Evolutionary conservation across 1,284 basidiomycete species (phyloP), one percentile per base, ranked within the genome.

Genomic region (Apiotrichum akiyoshidainum): DNA sequence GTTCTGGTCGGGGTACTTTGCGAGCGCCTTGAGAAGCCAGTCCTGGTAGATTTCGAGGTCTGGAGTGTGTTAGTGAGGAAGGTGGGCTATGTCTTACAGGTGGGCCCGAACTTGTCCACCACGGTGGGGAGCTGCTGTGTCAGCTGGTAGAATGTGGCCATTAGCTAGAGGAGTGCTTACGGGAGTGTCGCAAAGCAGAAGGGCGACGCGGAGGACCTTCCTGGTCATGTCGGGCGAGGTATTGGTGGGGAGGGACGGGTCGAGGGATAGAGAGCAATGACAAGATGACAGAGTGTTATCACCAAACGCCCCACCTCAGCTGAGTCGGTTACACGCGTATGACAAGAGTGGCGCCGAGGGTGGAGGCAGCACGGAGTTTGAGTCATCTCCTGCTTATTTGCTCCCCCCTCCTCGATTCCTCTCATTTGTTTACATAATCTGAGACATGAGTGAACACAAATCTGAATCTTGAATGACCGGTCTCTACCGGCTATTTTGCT

Each of bases 101-200:
- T 69, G 12, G 40, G 40, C n/a, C 80, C 80, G 44, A 67, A 63
- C 46, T 70, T 65, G 1, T 58, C 69, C 11, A 68, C 54, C 14
- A 81, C 78, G 1, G 68, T 54, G 1, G 69, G 70, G 5, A 70
- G 58, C 73, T 77, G 52, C 8, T 12, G 39, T 42, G 52, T 64
- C 19, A 58, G 58, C 58, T 17, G 37, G 26, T 3, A 31, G 26
- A 4, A 31, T 7, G 7, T 31, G 22, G 39, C 0, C 5, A 37
- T 11, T 31, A 22, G 22, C 34, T 21, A 13, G 50, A 7, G 26
- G 26, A 44, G 22, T 21, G 31, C 74, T 65, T 47, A 78, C 75
- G 2, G 77, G 78, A 7, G 72, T 77, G 58, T 78, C 78, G 57
- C 71, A 73, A 37, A 79, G 60, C 14, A 79, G 67, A 21, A 79